Evolutionary conservation across 257 asterid species (phyloP).

Genomic region (Scutellaria baicalensis): DNA sequence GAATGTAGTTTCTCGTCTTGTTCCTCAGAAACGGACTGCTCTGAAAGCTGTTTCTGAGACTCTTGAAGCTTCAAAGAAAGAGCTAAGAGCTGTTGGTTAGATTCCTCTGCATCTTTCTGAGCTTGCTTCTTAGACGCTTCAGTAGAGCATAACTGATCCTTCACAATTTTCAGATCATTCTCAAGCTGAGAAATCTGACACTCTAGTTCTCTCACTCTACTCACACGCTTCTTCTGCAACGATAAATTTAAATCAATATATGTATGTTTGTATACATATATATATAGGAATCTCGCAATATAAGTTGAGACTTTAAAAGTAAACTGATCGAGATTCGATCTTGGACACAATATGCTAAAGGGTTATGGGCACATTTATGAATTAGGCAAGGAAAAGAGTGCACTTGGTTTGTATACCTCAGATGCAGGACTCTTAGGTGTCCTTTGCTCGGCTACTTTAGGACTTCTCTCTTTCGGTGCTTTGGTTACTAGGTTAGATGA

Average conservation of each 20-base stretch:
- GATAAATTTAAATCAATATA: not conserved
- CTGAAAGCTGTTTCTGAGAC: constrained; percentile 29
- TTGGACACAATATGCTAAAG: not conserved
- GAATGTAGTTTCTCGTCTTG: constrained; percentile 17
- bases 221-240: constrained; percentile 43
- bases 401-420: constrained; percentile 37
- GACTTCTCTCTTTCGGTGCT: constrained; percentile 54
- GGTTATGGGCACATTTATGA: not conserved
- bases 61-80: constrained; percentile 55
- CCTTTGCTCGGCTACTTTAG: constrained; percentile 46
- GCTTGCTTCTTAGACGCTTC: constrained; percentile 71
- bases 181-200: constrained; percentile 65
- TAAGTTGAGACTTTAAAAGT: not conserved
- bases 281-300: not conserved
- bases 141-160: constrained; percentile 60
- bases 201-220: constrained; percentile 64
- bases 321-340: not conserved
- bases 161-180: constrained; percentile 62
- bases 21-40: constrained; percentile 27
- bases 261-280: no score
- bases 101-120: constrained; percentile 58
- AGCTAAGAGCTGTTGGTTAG: constrained; percentile 46
- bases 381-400: not conserved
- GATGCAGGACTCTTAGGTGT: constrained; percentile 51
- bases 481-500: constrained; percentile 41